Percentiles rank a stretch among this genome's conserved stretches.
Conservation (phyloP, 345 rosid genomes). For the Boechera divaricarpa region DNA sequence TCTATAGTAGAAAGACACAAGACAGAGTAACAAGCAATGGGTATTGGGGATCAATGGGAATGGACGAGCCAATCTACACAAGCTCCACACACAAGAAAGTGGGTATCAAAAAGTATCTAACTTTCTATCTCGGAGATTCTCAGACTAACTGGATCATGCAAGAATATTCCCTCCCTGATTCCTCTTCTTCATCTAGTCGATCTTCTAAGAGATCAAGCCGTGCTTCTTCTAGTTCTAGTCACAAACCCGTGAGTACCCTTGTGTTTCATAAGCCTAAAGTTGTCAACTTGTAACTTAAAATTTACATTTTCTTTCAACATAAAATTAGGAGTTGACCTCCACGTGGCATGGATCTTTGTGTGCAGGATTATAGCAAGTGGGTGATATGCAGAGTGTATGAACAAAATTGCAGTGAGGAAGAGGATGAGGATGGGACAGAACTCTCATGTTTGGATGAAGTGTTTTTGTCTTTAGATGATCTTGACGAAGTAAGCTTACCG, state of each 20-base stretch:
- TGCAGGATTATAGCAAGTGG: conserved; percentile 86
- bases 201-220: conserved; percentile 64
- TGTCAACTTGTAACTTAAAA: not conserved
- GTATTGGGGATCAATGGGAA: conserved; percentile 74
- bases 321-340: conserved; percentile 20
- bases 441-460: conserved; percentile 96
- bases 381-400: conserved; percentile 88
- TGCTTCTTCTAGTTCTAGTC: conserved; percentile 43
- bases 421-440: conserved; percentile 62
- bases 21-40: conserved; percentile 71
- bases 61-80: conserved; percentile 65
- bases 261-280: conserved; percentile 11
- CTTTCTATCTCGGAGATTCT: conserved; percentile 66
- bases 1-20: conserved; percentile 73
- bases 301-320: conserved; percentile 17
- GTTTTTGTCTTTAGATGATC: conserved; percentile 87
- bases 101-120: conserved; percentile 67
- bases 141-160: conserved; percentile 87
- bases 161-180: conserved; percentile 68
- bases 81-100: conserved; percentile 53
- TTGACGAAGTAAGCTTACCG: conserved; percentile 91
- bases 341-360: conserved; percentile 36
- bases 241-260: conserved; percentile 48
- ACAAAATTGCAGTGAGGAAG: conserved; percentile 49
- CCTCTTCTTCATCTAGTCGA: conserved; percentile 45